Conservation (phyloP, 768 basidiomycete genomes). For the Kwoniella sp. region DNA sequence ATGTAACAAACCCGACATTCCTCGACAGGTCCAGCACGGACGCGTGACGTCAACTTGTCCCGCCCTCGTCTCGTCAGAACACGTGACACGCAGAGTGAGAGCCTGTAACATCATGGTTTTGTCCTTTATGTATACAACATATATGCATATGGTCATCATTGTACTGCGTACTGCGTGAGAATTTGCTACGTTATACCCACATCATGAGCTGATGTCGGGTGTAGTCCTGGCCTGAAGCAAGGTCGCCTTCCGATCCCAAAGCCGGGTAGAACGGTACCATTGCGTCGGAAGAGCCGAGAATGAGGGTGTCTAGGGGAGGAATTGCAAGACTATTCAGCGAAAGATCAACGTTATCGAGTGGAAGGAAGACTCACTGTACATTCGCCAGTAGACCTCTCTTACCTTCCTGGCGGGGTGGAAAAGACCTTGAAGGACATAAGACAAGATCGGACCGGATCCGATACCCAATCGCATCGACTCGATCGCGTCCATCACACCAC, state of each 20-base stretch:
- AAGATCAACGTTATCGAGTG: background rate
- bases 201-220: conserved; percentile 50
- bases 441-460: conserved; percentile 87
- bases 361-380: conserved; percentile 71
- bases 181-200: conserved; percentile 33
- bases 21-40: background rate
- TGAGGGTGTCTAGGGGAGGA: conserved; percentile 59
- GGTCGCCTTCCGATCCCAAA: conserved; percentile 80
- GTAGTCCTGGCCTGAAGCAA: conserved; percentile 50
- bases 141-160: conserved; percentile 3
- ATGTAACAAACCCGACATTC: background rate
- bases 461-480: conserved; percentile 96
- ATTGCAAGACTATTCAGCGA: conserved; percentile 4
- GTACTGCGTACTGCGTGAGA: background rate
- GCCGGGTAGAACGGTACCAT: conserved; percentile 96
- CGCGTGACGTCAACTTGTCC: background rate
- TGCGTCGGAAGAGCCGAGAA: conserved; percentile 85
- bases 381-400: conserved; percentile 94
- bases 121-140: conserved; percentile 6
- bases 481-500: conserved; percentile 95
- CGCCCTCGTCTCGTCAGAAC: background rate
- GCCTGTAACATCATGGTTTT: too few species aligned
- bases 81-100: background rate
- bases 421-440: conserved; percentile 89
- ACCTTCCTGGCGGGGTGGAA: conserved; percentile 98